Base-by-base conservation (phyloP, 331 rosid species). In the Stylosanthes scabra region DNA sequence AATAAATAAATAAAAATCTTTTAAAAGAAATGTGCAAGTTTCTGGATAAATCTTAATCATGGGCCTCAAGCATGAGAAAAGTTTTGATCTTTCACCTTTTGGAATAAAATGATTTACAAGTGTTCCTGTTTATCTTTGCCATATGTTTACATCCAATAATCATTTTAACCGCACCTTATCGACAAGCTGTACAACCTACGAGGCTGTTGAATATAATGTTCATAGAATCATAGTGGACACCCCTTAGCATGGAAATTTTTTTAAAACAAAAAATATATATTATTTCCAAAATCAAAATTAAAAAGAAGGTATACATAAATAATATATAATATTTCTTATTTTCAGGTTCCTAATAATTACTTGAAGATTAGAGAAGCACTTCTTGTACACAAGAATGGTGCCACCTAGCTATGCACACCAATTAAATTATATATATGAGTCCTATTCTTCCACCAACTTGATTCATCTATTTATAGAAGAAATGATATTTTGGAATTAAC, bases 121-220 rank as follows among this genome's bases (percentile, higher is more conserved):
- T 44, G 67, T 64, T 65, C 27, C 31, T 74, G 79, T 39, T 65
- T 65, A 45, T 57, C 58, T 75, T 75, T 20, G 14, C 72, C 71
- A 14, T 50, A 2, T 52, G 47, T 37, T 62, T 47, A 28, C 44
- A 16, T 47, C 15, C 63, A 62, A 8, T 60, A 34, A 73, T 73
- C 63, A 62, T 50, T 50, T 73, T 73, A 62, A 63, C 7, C 7
- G 8, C 29, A 62, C 42, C 52, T 40, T 25, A 64, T 55, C 37
- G 11, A 14, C 51, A 59, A 40, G 57, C 16, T 63, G 51, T 72
- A 63, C 34, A 41, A 63, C 51, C 51, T 15, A 0, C 2, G 11
- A 45, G 15, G 8, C 6, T 6, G 25, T n/a, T 34, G 46, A 31
- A 20, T 20, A 20, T 20, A 20, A 20, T 20, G 25, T 20, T 20